Evolutionary conservation across 306 rosid genomes (phyloP), one percentile per base, ranked within the genome.

Genomic region (Carpinus viminea): DNA sequence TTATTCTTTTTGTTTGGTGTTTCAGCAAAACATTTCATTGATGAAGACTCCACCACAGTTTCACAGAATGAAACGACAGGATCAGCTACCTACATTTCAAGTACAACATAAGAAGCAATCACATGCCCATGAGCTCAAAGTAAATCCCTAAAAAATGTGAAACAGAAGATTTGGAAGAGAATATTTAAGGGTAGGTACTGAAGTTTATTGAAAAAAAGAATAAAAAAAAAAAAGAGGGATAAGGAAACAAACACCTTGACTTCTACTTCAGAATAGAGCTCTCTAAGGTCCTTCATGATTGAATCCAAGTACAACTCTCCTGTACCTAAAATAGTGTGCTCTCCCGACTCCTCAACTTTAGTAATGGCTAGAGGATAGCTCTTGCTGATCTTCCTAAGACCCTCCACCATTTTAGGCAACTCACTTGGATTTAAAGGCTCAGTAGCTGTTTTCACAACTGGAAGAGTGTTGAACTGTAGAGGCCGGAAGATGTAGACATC

Each of bases 291-390:
- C 92, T 95, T 95, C 99, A 93, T 93, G 68, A 95, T 93, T 74
- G 99, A 95, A 91, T 95, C 99, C 87, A 93, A 87, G 91, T 95
- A 95, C 82, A 95, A 91, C 85, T 95, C 99, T 68, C 99, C 98
- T 20, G 98, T 93, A 62, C 99, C 99, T 80, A 95, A 76, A 73
- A 95, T 89, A 16, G 99, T 95, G 87, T 95, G 99, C 74, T 95
- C 99, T 76, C 99, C 99, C 61, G 99, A 95, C 79, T 95, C 99
- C 91, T 93, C 98, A 52, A 95, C 99, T 87, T 95, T 95, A 59
- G 99, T 95, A 55, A 95, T 91, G 59, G 99, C 98, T 72, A 95
- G 85, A 72, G 99, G 99, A 86, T 95, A 95, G 83, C 99, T 95
- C 89, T 95, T 93, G 90, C 99, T 91, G 79, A 95, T 95, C 88